A percentile compares a stretch with the other conserved stretches of the same genome.
phyloP scores from a whole-genome alignment of 768 basidiomycete genomes.

The Tylopilus vinaceipallidus region DNA sequence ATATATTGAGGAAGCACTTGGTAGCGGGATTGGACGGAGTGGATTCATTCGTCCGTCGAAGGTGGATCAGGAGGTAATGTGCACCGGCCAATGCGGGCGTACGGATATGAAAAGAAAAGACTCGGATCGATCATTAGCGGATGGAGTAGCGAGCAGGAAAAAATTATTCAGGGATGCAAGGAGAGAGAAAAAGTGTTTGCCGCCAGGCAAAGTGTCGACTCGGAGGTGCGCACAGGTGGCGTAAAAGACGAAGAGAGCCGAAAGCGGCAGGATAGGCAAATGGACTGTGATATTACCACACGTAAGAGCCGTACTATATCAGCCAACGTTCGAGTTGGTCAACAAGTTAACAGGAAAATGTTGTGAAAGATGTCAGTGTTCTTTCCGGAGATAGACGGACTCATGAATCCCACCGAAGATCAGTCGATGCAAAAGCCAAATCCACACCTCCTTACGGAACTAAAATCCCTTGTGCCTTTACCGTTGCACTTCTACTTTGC shows the following conservation, averaged over 20 bases:
- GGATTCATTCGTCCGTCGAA: conserved; percentile 1
- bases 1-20: conserved; percentile 9
- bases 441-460: conserved; percentile 32
- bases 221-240: no score
- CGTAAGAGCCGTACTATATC: conserved; percentile 18
- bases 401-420: conserved; percentile 30
- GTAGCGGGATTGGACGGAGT: conserved; percentile 9
- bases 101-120: conserved; percentile 38
- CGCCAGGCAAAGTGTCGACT: not conserved
- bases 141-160: conserved; percentile 14
- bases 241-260: conserved; percentile 1
- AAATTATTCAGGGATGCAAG: conserved; percentile 16
- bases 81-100: conserved; percentile 31
- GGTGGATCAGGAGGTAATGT: conserved; percentile 23
- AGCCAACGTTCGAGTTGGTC: conserved; percentile 6
- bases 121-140: conserved; percentile 17
- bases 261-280: conserved; percentile 16
- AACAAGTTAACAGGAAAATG: conserved; percentile 6
- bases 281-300: conserved; percentile 10
- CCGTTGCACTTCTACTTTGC: conserved; percentile 8
- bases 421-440: conserved; percentile 34
- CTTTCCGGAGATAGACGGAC: conserved; percentile 33
- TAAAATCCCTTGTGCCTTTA: conserved; percentile 25
- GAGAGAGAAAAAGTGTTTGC: not conserved
- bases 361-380: conserved; percentile 14